Conservation (phyloP, 192 early-diverging fungal species). For the Funneliformis mosseae region DNA sequence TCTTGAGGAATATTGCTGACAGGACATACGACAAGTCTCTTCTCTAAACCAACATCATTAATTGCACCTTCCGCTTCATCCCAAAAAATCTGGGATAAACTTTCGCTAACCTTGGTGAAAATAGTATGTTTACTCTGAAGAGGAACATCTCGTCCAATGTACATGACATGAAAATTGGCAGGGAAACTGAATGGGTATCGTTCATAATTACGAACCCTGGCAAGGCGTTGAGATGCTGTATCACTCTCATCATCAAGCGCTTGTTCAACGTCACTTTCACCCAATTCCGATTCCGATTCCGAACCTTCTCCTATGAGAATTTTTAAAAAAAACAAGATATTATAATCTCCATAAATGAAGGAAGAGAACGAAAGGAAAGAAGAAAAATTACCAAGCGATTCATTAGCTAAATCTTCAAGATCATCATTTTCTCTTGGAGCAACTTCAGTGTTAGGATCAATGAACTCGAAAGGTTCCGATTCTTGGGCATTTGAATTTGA, state of each 20-base stretch:
- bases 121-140: not conserved
- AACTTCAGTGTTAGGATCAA: not conserved
- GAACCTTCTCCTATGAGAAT: not conserved
- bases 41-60: slow-evolving; percentile 9
- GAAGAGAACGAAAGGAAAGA: not conserved
- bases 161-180: slow-evolving; percentile 18
- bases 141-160: not conserved
- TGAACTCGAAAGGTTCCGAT: not conserved
- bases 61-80: slow-evolving; percentile 10
- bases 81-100: slow-evolving; percentile 20
- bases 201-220: slow-evolving; percentile 5
- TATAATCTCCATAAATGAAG: not conserved
- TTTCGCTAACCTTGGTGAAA: slow-evolving; percentile 10
- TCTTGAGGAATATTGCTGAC: not conserved
- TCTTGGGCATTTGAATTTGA: not conserved
- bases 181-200: not conserved
- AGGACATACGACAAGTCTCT: not conserved
- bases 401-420: not conserved
- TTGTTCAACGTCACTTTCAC: not conserved
- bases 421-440: not conserved
- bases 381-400: not conserved
- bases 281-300: not conserved
- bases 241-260: not conserved
- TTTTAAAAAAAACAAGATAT: not conserved
- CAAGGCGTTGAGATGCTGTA: not conserved